A percentile compares a stretch with the other conserved stretches of the same genome.
Evolutionary conservation across 192 early-diverging fungal species (phyloP).

Genomic region (Phycomyces nitens): DNA sequence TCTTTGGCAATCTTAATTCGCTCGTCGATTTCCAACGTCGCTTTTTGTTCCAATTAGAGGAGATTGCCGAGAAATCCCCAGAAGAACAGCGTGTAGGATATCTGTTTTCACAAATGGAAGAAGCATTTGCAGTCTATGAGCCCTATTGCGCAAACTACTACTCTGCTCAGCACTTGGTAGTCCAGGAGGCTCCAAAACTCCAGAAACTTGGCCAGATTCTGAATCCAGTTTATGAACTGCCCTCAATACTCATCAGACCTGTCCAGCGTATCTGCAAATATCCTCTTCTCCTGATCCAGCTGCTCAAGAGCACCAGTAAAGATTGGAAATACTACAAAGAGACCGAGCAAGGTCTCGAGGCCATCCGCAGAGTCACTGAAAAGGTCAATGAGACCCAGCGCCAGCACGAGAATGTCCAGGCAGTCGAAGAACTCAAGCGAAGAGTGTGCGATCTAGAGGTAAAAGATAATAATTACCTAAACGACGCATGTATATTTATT

Average conservation of each 20-base stretch:
- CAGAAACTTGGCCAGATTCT: constrained; percentile 59
- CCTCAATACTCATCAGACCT: constrained; percentile 91
- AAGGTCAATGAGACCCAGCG: constrained; percentile 88
- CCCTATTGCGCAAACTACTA: constrained; percentile 91
- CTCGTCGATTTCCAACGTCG: constrained; percentile 93
- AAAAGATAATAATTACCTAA: too few relatives aligned
- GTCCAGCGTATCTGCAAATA: constrained; percentile 98
- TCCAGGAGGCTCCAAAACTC: constrained; percentile 62
- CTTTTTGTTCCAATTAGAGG: constrained; percentile 87
- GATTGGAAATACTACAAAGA: constrained; percentile 52
- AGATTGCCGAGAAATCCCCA: constrained; percentile 59
- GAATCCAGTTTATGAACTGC: constrained; percentile 83
- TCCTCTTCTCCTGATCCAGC: constrained; percentile 78
- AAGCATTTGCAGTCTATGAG: constrained; percentile 80
- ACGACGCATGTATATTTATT: too few relatives aligned
- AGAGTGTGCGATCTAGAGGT: constrained; percentile 76
- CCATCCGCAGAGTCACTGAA: constrained; percentile 85
- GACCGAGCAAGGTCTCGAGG: constrained; percentile 64
- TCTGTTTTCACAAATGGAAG: constrained; percentile 79
- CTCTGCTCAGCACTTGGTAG: constrained; percentile 65
- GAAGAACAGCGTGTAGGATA: constrained; percentile 86
- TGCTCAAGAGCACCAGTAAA: constrained; percentile 57
- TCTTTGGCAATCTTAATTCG: constrained; percentile 91
- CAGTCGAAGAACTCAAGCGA: constrained; percentile 74
- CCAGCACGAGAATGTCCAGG: constrained; percentile 77